Base-by-base conservation (phyloP, 495 filamentous ascomycete species). In the Podospora pseudopauciseta region DNA sequence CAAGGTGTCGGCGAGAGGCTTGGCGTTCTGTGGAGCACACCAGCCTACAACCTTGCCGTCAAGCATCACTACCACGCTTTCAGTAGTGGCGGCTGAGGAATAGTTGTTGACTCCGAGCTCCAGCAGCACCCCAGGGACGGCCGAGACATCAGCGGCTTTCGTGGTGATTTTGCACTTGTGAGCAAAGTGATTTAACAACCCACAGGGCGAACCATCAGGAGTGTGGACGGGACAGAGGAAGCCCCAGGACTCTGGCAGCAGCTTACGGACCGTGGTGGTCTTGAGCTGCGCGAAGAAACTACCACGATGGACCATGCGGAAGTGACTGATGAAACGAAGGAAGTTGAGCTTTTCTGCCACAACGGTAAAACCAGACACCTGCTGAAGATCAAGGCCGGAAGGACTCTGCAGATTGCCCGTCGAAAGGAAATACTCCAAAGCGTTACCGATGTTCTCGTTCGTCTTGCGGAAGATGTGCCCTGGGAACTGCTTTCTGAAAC, bases 271-370 rank as follows among this genome's bases (percentile, higher is more conserved):
- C 0, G 95, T 94, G 5, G 95, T 99, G 0, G 95, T 99, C 79
- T 98, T 99, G 71, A 99, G 77, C 74, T 97, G 91, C 9, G 95
- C 94, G 79, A 99, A 98, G 87, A 99, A 98, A 79, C 92, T 95
- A 80, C 95, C 95, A 88, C 95, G 86, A 79, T 99, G 95, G 68
- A 99, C 93, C 93, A 97, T 97, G 63, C 95, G 92, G 84, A 99
- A 99, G 77, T 99, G 95, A 82, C 92, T 94, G 81, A 99, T 96
- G 81, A 99, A 99, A 71, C 95, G 91, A 74, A 96, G 90, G 82
- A 98, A 99, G 83, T 99, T 99, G 74, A 98, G 93, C 84, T 98
- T 98, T 79, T 99, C 95, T 4, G 95, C 95, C 65, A 97, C 94
- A 53, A 99, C 91, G 0, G 91, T 96, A 80, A 95, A 99, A 67